Percentiles rank a stretch among this genome's conserved stretches.
These are phyloP conservation scores for Scleroderma citrinum DNA, from an alignment of 768 basidiomycete genomes.

Conservation along the genomic window DNA sequence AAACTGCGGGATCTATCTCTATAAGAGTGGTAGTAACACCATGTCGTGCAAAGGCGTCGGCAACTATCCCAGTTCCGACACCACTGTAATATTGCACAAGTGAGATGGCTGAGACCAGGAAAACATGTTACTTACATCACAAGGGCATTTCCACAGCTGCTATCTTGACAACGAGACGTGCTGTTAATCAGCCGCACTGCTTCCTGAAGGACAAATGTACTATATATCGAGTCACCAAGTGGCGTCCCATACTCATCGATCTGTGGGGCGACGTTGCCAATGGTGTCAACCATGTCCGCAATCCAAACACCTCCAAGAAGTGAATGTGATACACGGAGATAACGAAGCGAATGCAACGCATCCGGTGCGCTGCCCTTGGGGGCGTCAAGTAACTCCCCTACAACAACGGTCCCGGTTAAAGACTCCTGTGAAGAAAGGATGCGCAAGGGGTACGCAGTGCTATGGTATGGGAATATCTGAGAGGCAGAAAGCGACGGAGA, in stretches of 20 bases:
- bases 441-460: slow-evolving; percentile 49
- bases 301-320: slow-evolving; percentile 79
- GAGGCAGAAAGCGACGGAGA: slow-evolving; percentile 58
- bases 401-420: slow-evolving; percentile 76
- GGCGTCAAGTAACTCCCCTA: slow-evolving; percentile 61
- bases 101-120: slow-evolving; percentile 8
- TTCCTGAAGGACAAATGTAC: slow-evolving; percentile 83
- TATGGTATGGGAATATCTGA: slow-evolving; percentile 42
- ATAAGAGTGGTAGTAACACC: slow-evolving; percentile 71
- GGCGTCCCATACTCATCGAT: slow-evolving; percentile 48
- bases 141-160: slow-evolving; percentile 48
- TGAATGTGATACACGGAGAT: slow-evolving; percentile 60
- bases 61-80: slow-evolving; percentile 80
- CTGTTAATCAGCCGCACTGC: slow-evolving; percentile 66
- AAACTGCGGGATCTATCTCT: slow-evolving; percentile 93
- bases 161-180: slow-evolving; percentile 32
- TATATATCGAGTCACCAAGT: slow-evolving; percentile 78
- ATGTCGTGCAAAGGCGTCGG: slow-evolving; percentile 66
- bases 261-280: slow-evolving; percentile 36
- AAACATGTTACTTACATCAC: slow-evolving; percentile 52
- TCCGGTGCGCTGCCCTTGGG: slow-evolving; percentile 23
- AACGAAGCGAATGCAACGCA: slow-evolving; percentile 46
- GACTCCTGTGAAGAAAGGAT: slow-evolving; percentile 65
- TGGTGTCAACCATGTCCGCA: slow-evolving; percentile 39
- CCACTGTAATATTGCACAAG: slow-evolving; percentile 47